These are phyloP conservation scores for Davidsoniella eucalypti DNA, from an alignment of 2,329 filamentous ascomycete genomes.

Conservation along the genomic window DNA sequence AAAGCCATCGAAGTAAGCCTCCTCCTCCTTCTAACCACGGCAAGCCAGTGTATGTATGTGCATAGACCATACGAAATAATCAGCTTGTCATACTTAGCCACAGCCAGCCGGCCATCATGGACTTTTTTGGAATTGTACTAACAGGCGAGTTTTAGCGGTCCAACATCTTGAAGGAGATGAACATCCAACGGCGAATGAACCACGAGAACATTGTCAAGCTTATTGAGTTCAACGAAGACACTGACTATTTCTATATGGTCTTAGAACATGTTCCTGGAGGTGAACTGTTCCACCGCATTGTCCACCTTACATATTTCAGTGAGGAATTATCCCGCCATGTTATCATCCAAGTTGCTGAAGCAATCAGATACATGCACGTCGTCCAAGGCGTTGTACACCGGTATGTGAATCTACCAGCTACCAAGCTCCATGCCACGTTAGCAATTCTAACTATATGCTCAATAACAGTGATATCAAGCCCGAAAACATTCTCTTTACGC, in stretches of 20 bases:
- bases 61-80: too few species aligned
- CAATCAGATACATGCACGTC: slow-evolving; percentile 81
- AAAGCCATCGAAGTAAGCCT: slow-evolving; percentile 89
- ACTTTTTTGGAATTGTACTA: neutral
- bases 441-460: too few species aligned
- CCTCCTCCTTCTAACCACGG: slow-evolving; percentile 1
- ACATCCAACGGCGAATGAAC: slow-evolving; percentile 94
- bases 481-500: slow-evolving; percentile 89
- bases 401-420: slow-evolving; percentile 35
- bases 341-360: slow-evolving; percentile 87
- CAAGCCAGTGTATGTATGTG: slow-evolving; percentile 19
- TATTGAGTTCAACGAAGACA: slow-evolving; percentile 82
- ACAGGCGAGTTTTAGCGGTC: slow-evolving; percentile 47
- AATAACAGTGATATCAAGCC: slow-evolving; percentile 83
- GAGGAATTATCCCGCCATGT: slow-evolving; percentile 90
- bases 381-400: slow-evolving; percentile 91
- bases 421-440: neutral
- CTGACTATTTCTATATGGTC: slow-evolving; percentile 94
- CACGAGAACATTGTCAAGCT: slow-evolving; percentile 93
- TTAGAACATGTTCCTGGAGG: slow-evolving; percentile 89
- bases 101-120: too few species aligned
- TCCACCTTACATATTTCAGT: slow-evolving; percentile 95
- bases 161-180: slow-evolving; percentile 95
- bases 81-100: too few species aligned
- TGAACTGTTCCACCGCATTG: slow-evolving; percentile 96